Evolutionary conservation across 257 asterid genomes (phyloP), one percentile per base, ranked within the genome.

Genomic region (Plantago elongata): DNA sequence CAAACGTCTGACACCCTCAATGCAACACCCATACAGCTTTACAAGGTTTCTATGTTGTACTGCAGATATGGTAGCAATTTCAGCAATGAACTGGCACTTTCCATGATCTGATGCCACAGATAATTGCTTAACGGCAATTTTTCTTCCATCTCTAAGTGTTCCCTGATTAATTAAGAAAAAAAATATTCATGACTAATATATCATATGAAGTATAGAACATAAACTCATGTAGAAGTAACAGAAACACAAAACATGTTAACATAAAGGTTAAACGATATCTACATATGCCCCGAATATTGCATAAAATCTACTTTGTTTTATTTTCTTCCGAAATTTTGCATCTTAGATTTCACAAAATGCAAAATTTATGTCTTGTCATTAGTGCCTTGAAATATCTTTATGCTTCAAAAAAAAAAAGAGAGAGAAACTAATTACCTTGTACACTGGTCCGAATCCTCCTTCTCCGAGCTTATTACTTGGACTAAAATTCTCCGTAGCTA

Each of bases 1-100:
- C 72, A 84, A 74, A 52, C 95, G 76, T 54, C 78, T 83, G 9
- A 68, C 81, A 45, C 90, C 95, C 85, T 87, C 94, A 15, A 86
- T 82, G 86, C 97, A 89, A 75, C 95, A 89, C 9, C 95, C 97
- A 12, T 76, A 78, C 64, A 89, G 57, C 66, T 83, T 89, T 72
- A 89, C 97, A 5, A 89, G 88, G 79, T 89, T 89, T 61, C 91
- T 94, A 48, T 89, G 97, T 62, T 89, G 97, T 51, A 89, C 97
- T 14, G 95, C 91, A 16, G 97, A 89, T 61, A 89, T 86, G 16
- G 92, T 81, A 22, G 94, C 97, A 27, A 89, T 87, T 78, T 89
- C 97, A 27, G 97, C 90, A 54, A 84, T 71, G 65, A 89, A 89
- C 77, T 89, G 94, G 17, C 83, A 76, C 77, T 84, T 89, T 40